These are phyloP conservation scores for Fonsecaea pugnacius DNA, from an alignment of 2,329 filamentous ascomycete genomes.

Conservation along the genomic window DNA sequence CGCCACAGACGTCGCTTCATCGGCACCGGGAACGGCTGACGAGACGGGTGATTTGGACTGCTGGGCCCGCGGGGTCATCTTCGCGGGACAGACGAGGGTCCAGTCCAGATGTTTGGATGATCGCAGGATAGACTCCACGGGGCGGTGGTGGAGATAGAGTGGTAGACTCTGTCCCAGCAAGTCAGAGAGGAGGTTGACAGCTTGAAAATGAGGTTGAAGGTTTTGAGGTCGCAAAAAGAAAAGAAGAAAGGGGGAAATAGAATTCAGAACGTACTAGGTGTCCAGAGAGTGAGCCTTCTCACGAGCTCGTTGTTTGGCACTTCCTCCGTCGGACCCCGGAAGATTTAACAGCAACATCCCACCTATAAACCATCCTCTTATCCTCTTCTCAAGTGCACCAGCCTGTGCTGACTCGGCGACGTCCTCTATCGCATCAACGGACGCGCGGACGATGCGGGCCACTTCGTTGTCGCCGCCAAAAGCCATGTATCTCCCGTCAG, in stretches of 20 bases:
- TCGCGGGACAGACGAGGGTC: constrained; percentile 13
- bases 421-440: neutral
- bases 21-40: neutral
- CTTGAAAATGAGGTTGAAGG: neutral
- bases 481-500: neutral
- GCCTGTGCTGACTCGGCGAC: neutral
- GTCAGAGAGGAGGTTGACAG: neutral
- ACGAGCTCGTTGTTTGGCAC: neutral
- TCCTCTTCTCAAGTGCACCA: neutral
- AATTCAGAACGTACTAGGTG: neutral
- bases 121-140: constrained; percentile 6
- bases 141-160: constrained; percentile 14
- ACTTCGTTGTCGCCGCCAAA: neutral
- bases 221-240: neutral
- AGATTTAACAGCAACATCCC: neutral
- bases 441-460: neutral
- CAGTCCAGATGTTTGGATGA: constrained; percentile 13
- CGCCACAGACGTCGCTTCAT: neutral
- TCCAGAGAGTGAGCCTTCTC: neutral
- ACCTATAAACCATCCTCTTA: neutral
- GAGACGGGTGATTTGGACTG: neutral
- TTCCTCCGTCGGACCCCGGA: neutral
- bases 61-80: neutral
- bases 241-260: neutral
- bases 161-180: constrained; percentile 1